A percentile compares a stretch with the other conserved stretches of the same genome.
These are phyloP conservation scores for Paracoccidioides lutzii DNA, from an alignment of 2,329 filamentous ascomycete genomes.

Conservation along the genomic window DNA sequence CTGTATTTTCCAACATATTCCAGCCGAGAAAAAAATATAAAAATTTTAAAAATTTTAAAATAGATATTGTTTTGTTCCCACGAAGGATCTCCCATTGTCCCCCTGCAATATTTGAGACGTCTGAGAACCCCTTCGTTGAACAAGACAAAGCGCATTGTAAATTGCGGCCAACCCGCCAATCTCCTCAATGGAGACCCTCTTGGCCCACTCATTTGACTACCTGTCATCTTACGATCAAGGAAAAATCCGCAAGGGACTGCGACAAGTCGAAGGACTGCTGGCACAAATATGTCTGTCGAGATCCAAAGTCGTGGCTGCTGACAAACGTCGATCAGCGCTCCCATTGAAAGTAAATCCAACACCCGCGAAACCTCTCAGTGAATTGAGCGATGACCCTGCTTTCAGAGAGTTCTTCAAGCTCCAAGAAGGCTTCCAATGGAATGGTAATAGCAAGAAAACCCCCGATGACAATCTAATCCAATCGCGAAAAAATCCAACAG, in stretches of 20 bases:
- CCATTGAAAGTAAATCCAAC: slow-evolving; percentile 29
- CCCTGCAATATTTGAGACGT: not conserved
- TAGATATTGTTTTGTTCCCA: not conserved
- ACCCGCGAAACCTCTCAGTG: slow-evolving; percentile 49
- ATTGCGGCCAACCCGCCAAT: not conserved
- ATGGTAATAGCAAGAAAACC: slow-evolving; percentile 40
- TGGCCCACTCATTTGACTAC: slow-evolving; percentile 91
- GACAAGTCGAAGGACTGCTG: slow-evolving; percentile 84
- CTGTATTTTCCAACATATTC: not conserved
- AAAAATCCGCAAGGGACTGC: slow-evolving; percentile 86
- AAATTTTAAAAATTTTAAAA: no score
- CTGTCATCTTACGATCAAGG: slow-evolving; percentile 79
- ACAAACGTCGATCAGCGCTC: slow-evolving; percentile 32
- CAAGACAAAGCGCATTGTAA: not conserved
- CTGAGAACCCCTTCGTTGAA: not conserved
- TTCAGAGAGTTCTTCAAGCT: slow-evolving; percentile 94
- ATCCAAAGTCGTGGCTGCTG: slow-evolving; percentile 25
- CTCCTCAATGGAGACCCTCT: slow-evolving; percentile 65
- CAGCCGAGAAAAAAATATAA: not conserved
- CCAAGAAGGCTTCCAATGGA: slow-evolving; percentile 97
- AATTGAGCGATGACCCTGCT: slow-evolving; percentile 68
- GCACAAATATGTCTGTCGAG: slow-evolving; percentile 81
- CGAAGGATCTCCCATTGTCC: not conserved
- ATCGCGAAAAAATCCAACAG: not conserved
- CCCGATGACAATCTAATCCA: not conserved